Evolutionary conservation across 129 eudicot species (phyloP), one percentile per base, ranked within the genome.

Genomic region (Chrysanthemum seticuspe): DNA sequence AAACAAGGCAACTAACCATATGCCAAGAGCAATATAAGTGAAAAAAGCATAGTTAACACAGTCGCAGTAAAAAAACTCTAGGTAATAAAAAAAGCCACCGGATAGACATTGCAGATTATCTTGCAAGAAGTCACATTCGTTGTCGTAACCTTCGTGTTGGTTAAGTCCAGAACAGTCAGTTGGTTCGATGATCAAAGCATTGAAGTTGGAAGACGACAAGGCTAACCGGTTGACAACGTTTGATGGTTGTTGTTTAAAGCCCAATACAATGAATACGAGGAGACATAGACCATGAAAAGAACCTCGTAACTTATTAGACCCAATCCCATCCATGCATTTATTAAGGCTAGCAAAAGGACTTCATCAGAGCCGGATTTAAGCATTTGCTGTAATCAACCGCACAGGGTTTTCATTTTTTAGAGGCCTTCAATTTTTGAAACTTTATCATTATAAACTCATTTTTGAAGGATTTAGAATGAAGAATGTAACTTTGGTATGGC

Each of bases 1-100:
- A 57, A 90, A 85, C 71, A 90, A 45, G n/a, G 83, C 67, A 62
- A 66, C 74, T 71, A 90, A 76, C 93, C 90, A 87, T 13, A 77
- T 45, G 0, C 49, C 81, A 9, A 87, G 76, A 44, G 63, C 70
- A 3, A 85, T 1, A 65, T 80, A 87, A 0, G 83, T 91, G 71
- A 87, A 29, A 59, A 44, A 13, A 14, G 58, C 45, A 16, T 61
- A 62, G 1, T 76, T 73, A 55, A 70, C 44, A 48, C 96, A 89
- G 29, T 78, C 82, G 60, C 92, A 89, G 75, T 87, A 87, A 53
- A 84, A 89, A 74, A 87, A 89, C 0, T 16, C 3, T 2, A 85
- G 21, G 83, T 89, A 89, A 74, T 78, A 78, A 40, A 89, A 71
- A 29, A 68, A 70, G 2, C 92, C 96, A 19, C 80, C 96, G 15